phyloP scores from a whole-genome alignment of 345 rosid species.

The Capsella bursapastoris region DNA sequence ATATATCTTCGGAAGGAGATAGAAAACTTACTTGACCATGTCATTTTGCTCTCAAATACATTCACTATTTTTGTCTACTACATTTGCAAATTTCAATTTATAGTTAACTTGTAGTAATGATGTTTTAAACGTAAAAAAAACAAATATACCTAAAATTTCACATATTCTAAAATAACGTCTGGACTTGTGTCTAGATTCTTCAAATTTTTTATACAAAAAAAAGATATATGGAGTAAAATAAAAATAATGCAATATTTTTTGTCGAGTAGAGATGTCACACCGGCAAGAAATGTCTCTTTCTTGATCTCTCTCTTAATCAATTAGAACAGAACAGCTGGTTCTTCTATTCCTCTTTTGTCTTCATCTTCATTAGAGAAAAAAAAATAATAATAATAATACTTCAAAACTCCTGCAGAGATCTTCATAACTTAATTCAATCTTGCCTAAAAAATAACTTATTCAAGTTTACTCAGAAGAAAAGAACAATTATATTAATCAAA shows the following conservation, averaged over 20 bases:
- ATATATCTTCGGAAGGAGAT: neutral
- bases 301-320: slow-evolving; percentile 22
- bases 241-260: neutral
- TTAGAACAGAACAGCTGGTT: slow-evolving; percentile 38
- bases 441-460: neutral
- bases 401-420: slow-evolving; percentile 25
- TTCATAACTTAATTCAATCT: neutral
- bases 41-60: neutral
- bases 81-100: no score
- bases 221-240: neutral
- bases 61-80: no score
- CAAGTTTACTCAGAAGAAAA: neutral
- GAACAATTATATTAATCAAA: neutral
- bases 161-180: neutral
- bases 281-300: slow-evolving; percentile 26
- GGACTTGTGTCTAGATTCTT: neutral
- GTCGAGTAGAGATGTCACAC: slow-evolving; percentile 29
- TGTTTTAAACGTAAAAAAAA: no score
- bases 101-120: no score
- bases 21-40: slow-evolving; percentile 8
- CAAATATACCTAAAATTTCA: neutral
- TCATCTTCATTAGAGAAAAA: slow-evolving; percentile 7
- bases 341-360: slow-evolving; percentile 30
- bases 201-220: neutral
- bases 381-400: neutral